Percentiles rank a stretch among this genome's conserved stretches.
Evolutionary conservation across 2,329 filamentous ascomycete species (phyloP).

Genomic region (Aspergillus udagawae): DNA sequence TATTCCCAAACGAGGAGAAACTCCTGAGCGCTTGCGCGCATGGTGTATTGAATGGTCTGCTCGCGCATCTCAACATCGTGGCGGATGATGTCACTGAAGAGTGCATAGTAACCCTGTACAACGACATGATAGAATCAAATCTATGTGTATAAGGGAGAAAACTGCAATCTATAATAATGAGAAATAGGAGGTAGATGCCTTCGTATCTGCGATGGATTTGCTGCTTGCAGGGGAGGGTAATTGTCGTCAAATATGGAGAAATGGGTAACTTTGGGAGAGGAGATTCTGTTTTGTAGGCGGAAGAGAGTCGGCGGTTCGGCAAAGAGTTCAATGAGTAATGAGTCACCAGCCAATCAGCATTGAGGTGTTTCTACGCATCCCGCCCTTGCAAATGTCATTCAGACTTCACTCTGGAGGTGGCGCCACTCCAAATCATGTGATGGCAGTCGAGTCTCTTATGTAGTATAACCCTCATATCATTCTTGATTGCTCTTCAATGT

Average conservation of each 20-base stretch:
- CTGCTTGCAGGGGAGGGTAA: conserved; percentile 2
- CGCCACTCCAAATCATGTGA: conserved; percentile 20
- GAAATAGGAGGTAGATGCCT: conserved; percentile 3
- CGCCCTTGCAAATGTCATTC: background rate
- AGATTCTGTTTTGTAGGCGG: conserved; percentile 20
- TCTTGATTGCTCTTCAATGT: background rate
- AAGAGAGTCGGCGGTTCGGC: conserved; percentile 22
- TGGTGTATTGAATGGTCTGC: conserved; percentile 34
- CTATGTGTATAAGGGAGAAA: background rate
- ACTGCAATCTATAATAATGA: conserved; percentile 16
- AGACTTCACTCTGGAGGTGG: conserved; percentile 14
- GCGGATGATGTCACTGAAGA: conserved; percentile 47
- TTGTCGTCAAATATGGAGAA: conserved; percentile 9
- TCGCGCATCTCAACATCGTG: conserved; percentile 36
- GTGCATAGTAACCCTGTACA: conserved; percentile 32
- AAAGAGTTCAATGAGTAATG: conserved; percentile 16
- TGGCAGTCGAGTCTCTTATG: background rate
- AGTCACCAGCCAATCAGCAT: conserved; percentile 35
- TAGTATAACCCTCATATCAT: background rate
- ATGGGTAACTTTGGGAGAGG: conserved; percentile 3
- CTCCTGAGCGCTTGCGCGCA: conserved; percentile 41
- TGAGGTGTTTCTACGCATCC: conserved; percentile 35
- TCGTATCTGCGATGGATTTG: conserved; percentile 6
- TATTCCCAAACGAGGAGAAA: conserved; percentile 46
- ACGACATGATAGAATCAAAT: conserved; percentile 32